Conservation (phyloP, 176 grass and related monocot species). For the Eremochloa ophiuroides region DNA sequence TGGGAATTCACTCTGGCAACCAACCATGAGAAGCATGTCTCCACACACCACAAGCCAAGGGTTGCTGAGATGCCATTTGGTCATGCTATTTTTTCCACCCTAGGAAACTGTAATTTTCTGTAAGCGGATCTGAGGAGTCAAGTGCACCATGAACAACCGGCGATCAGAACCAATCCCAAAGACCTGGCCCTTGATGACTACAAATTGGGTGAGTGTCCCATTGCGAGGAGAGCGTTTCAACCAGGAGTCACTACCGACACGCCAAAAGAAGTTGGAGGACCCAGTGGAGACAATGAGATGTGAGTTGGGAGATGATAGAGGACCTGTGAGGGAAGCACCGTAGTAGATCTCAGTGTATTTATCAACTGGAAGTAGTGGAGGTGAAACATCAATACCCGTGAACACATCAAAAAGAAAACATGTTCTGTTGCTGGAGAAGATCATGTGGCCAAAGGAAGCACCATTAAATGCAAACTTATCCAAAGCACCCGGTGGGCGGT, state of each 20-base stretch:
- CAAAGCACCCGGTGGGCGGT: not conserved
- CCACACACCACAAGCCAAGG: conserved; percentile 30
- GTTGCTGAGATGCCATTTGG: not conserved
- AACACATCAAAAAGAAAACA: conserved; percentile 32
- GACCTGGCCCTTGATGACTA: conserved; percentile 20
- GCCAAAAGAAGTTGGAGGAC: not conserved
- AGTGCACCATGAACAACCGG: no score
- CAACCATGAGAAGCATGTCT: conserved; percentile 38
- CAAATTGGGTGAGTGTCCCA: not conserved
- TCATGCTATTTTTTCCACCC: not conserved
- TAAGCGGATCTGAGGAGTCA: not conserved
- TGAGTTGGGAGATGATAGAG: not conserved
- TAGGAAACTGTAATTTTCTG: conserved; percentile 13
- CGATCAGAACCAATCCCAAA: no score
- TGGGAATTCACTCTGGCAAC: not conserved
- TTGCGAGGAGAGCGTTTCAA: not conserved
- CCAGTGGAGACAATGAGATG: not conserved
- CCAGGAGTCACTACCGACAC: not conserved
- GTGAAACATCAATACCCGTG: conserved; percentile 23
- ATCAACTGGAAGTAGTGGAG: not conserved
- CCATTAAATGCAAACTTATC: not conserved
- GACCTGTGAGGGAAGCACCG: not conserved
- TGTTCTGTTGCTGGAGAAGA: not conserved
- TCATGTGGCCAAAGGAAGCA: conserved; percentile 26
- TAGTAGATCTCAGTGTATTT: not conserved